Percentiles rank a stretch among this genome's conserved stretches.
Conservation (phyloP, 345 rosid genomes). For the Syzygium oleosum region DNA sequence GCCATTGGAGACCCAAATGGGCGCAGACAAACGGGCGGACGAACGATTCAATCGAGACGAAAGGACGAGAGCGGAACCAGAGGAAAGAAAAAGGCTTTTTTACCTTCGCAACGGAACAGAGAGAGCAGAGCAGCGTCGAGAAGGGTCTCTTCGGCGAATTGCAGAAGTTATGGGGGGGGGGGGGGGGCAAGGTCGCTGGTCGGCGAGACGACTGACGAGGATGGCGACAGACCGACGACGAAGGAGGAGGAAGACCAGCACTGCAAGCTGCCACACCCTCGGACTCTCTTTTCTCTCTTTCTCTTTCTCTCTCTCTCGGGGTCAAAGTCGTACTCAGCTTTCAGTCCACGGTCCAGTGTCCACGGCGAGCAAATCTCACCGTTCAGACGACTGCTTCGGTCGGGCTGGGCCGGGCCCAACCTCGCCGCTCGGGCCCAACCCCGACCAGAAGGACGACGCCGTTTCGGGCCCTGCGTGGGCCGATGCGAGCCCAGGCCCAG, state of each 20-base stretch:
- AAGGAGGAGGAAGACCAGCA: background rate
- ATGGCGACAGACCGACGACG: background rate
- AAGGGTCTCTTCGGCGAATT: background rate
- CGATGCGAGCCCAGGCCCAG: background rate
- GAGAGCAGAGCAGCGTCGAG: background rate
- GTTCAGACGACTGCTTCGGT: background rate
- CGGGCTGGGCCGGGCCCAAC: background rate
- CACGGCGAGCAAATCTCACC: background rate
- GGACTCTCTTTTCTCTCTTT: background rate
- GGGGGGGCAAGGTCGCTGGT: background rate
- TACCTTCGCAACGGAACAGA: background rate
- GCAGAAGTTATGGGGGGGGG: background rate
- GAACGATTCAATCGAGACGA: background rate
- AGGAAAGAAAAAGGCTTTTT: background rate
- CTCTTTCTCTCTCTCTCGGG: slow-evolving; percentile 10
- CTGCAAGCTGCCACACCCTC: background rate
- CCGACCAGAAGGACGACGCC: background rate
- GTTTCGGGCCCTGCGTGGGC: background rate
- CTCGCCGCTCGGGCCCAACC: background rate
- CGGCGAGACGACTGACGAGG: background rate
- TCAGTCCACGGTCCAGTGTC: background rate
- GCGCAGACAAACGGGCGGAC: background rate
- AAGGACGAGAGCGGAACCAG: background rate
- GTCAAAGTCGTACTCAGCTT: background rate
- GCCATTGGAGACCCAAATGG: background rate